phyloP scores from a whole-genome alignment of 1,139 yeast genomes.

The Debaryomyces sp. region DNA sequence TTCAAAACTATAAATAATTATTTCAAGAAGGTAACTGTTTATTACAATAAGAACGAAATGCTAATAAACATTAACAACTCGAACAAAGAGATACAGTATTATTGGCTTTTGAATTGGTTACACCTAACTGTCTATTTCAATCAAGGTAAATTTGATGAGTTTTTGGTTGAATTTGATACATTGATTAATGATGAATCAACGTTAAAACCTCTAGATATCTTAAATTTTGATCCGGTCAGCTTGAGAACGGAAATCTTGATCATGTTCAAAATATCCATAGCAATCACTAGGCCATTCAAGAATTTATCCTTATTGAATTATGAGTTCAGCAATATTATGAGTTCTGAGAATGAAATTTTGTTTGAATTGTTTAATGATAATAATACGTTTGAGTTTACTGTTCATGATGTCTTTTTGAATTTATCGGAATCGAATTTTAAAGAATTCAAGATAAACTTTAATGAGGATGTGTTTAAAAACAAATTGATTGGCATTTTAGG shows the following conservation, averaged over 20 bases:
- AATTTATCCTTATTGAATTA: slow-evolving; percentile 22
- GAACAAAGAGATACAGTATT: slow-evolving; percentile 23
- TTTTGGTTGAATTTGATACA: slow-evolving; percentile 23
- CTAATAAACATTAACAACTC: slow-evolving; percentile 12
- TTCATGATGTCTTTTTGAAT: slow-evolving; percentile 14
- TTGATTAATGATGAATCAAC: slow-evolving; percentile 15
- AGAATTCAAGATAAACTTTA: slow-evolving; percentile 16
- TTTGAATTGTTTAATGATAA: slow-evolving; percentile 13
- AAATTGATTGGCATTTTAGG: slow-evolving; percentile 20
- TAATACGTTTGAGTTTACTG: slow-evolving; percentile 13
- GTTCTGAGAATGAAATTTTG: slow-evolving; percentile 3
- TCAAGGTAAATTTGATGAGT: slow-evolving; percentile 27
- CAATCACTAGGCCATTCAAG: slow-evolving; percentile 33
- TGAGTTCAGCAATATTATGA: not conserved
- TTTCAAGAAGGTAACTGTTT: slow-evolving; percentile 23
- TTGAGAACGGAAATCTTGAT: slow-evolving; percentile 25
- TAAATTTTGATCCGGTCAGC: slow-evolving; percentile 9
- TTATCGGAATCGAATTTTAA: slow-evolving; percentile 20
- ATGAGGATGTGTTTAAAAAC: slow-evolving; percentile 12
- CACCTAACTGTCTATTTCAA: slow-evolving; percentile 27
- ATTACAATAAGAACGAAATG: slow-evolving; percentile 26
- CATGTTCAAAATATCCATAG: slow-evolving; percentile 28
- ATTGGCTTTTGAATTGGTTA: slow-evolving; percentile 25
- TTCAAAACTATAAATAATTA: slow-evolving; percentile 21
- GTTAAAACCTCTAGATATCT: slow-evolving; percentile 9